Percentiles rank a stretch among this genome's conserved stretches.
phyloP scores from a whole-genome alignment of 352 stramenopile genomes.

The Pythium volutum region DNA sequence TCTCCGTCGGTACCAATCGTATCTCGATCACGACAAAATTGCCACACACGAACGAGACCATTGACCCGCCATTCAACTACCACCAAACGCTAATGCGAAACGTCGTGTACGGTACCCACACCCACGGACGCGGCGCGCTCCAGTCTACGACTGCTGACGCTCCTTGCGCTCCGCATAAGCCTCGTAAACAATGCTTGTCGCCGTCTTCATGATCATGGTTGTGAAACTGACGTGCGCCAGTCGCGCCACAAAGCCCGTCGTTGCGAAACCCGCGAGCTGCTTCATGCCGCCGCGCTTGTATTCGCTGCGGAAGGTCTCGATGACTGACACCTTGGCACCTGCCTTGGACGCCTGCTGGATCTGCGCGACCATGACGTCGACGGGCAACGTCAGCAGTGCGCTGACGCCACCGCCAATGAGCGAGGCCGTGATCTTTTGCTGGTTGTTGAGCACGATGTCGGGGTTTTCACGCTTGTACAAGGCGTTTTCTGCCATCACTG shows the following conservation, averaged over 20 bases:
- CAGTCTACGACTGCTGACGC: slow-evolving; percentile 14
- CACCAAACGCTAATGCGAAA: not conserved
- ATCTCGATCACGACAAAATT: slow-evolving; percentile 30
- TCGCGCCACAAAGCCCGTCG: slow-evolving; percentile 73
- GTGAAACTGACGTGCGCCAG: slow-evolving; percentile 81
- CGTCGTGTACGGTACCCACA: not conserved
- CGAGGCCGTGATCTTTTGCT: slow-evolving; percentile 78
- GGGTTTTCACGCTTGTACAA: slow-evolving; percentile 72
- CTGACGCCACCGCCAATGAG: slow-evolving; percentile 81
- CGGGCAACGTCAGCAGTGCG: slow-evolving; percentile 82
- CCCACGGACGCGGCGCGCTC: not conserved
- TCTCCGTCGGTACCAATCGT: slow-evolving; percentile 46
- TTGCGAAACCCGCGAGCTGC: slow-evolving; percentile 77
- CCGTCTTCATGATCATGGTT: slow-evolving; percentile 92
- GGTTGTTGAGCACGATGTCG: slow-evolving; percentile 52
- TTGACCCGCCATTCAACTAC: not conserved
- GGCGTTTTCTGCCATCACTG: slow-evolving; percentile 76
- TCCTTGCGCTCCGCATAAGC: slow-evolving; percentile 48
- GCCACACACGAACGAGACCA: not conserved
- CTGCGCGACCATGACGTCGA: slow-evolving; percentile 92
- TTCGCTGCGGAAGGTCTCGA: slow-evolving; percentile 72
- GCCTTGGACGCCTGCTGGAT: slow-evolving; percentile 92
- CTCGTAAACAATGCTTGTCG: slow-evolving; percentile 82
- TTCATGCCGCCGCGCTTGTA: slow-evolving; percentile 77
- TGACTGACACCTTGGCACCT: slow-evolving; percentile 70